These are phyloP conservation scores for Hymenotorrendiella dingleyae DNA, from an alignment of 2,329 filamentous ascomycete species.

Conservation along the genomic window DNA sequence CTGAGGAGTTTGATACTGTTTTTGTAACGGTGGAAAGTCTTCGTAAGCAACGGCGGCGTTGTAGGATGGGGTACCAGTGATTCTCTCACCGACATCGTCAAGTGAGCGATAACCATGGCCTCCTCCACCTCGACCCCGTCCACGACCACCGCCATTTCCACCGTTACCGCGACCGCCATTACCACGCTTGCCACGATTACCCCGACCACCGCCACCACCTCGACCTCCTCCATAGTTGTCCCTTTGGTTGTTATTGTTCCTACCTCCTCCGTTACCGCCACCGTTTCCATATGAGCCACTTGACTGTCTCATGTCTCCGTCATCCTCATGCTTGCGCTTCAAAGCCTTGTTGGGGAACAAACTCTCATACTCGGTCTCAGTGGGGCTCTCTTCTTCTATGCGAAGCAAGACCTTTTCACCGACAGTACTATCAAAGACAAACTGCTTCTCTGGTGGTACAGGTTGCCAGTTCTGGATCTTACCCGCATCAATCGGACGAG, in stretches of 20 bases:
- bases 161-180: constrained; percentile 35
- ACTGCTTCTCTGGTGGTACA: constrained; percentile 61
- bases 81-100: constrained; percentile 53
- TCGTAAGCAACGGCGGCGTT: constrained; percentile 30
- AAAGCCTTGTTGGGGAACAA: constrained; percentile 53
- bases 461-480: constrained; percentile 82
- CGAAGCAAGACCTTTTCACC: constrained; percentile 80
- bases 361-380: constrained; percentile 59
- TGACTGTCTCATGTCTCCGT: constrained; percentile 29
- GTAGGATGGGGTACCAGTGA: constrained; percentile 32
- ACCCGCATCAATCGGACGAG: constrained; percentile 71
- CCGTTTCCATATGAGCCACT: constrained; percentile 33
- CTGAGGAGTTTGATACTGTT: constrained; percentile 29
- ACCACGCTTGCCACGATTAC: constrained; percentile 21
- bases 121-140: constrained; percentile 34
- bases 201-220: constrained; percentile 34
- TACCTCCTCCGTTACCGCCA: constrained; percentile 28
- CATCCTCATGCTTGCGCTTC: constrained; percentile 57
- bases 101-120: constrained; percentile 57
- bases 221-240: constrained; percentile 24
- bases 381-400: constrained; percentile 65
- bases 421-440: constrained; percentile 76
- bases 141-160: constrained; percentile 26
- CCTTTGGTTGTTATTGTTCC: constrained; percentile 30
- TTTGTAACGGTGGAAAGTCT: constrained; percentile 31